phyloP scores from a whole-genome alignment of 768 basidiomycete species.

The Leccinum uliginosum region DNA sequence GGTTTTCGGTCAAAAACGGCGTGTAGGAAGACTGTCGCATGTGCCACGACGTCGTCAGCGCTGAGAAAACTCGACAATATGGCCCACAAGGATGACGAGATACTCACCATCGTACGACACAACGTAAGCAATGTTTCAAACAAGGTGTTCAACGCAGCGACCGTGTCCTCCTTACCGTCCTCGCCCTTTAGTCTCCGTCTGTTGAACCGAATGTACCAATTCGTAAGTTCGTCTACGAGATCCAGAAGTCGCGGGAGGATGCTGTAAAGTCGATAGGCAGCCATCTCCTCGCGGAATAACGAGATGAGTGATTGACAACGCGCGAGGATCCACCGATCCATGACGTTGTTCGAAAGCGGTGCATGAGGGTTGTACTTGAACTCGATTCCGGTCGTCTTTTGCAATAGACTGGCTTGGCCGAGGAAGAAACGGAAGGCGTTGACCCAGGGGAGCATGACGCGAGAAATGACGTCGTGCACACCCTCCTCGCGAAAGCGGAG shows the following conservation, averaged over 20 bases:
- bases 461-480: constrained; percentile 92
- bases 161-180: constrained; percentile 83
- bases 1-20: constrained; percentile 94
- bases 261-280: constrained; percentile 94
- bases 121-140: constrained; percentile 95
- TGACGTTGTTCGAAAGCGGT: constrained; percentile 82
- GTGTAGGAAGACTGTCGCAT: constrained; percentile 85
- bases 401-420: constrained; percentile 83
- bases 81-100: not conserved
- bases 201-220: constrained; percentile 99
- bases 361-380: constrained; percentile 90
- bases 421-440: constrained; percentile 99
- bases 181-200: constrained; percentile 93
- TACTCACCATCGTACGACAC: constrained; percentile 86
- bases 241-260: constrained; percentile 93
- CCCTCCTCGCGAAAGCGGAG: constrained; percentile 97
- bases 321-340: constrained; percentile 98
- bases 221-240: constrained; percentile 93
- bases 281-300: constrained; percentile 92
- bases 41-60: constrained; percentile 1
- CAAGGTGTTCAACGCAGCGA: constrained; percentile 86
- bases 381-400: constrained; percentile 70
- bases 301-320: constrained; percentile 96
- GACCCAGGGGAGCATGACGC: constrained; percentile 97
- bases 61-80: not conserved